Percentiles rank a stretch among this genome's conserved stretches.
Conservation (phyloP, 1,284 basidiomycete species). For the Trametes hirsuta region DNA sequence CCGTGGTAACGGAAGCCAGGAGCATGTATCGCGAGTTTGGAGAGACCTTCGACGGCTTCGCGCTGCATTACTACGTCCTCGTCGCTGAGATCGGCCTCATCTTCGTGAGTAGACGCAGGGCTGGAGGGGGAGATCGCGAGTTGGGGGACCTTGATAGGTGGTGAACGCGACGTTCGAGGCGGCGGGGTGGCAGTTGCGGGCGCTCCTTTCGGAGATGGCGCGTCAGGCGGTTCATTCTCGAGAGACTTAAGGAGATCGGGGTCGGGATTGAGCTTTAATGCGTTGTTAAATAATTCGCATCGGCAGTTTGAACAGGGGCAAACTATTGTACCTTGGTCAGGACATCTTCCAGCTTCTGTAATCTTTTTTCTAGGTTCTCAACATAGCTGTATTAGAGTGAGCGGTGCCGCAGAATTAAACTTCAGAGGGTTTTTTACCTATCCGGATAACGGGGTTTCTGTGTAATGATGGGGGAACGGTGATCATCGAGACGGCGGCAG, state of each 20-base stretch:
- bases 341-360: conserved; percentile 74
- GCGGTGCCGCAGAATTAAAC: not conserved
- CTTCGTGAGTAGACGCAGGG: not conserved
- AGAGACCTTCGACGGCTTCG: conserved; percentile 25
- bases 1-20: conserved; percentile 48
- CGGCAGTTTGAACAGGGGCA: not conserved
- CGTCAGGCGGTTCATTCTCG: conserved; percentile 47
- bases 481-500: not conserved
- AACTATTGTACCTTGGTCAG: conserved; percentile 52
- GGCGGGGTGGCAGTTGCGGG: not conserved
- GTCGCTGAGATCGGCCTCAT: conserved; percentile 39
- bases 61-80: conserved; percentile 34
- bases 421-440: conserved; percentile 51
- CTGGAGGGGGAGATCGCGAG: conserved; percentile 6
- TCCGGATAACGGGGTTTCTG: conserved; percentile 84
- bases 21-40: conserved; percentile 30
- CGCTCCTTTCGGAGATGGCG: conserved; percentile 41
- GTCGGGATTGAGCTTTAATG: conserved; percentile 47
- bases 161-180: not conserved
- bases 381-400: conserved; percentile 52
- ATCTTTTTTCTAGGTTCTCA: conserved; percentile 68
- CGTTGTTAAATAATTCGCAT: not conserved
- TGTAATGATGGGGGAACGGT: not conserved
- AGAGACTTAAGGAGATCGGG: conserved; percentile 50
- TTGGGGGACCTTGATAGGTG: not conserved